Evolutionary conservation across 768 basidiomycete genomes (phyloP), one percentile per base, ranked within the genome.

Genomic region (Boletus rex-veris): DNA sequence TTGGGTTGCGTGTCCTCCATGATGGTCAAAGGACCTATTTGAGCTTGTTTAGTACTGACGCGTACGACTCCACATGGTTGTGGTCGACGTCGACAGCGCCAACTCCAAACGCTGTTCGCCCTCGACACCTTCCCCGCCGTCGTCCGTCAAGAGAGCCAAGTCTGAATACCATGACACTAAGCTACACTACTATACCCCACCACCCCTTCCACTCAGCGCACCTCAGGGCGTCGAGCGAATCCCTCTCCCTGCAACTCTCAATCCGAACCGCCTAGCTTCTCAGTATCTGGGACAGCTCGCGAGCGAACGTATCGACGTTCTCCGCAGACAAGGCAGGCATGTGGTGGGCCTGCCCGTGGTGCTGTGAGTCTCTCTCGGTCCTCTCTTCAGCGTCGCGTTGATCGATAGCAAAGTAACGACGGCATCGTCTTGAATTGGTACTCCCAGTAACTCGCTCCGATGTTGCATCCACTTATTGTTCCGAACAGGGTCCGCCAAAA

Each of bases 1-100:
- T 76, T 75, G 18, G 73, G 74, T 47, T 77, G 75, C 2, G 56
- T 54, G 55, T 76, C 75, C 54, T 77, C 75, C 65, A 66, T 59
- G 14, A 66, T 60, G 9, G 14, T 24, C 42, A 36, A 44, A 38
- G 5, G 43, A 33, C 18, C 16, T 53, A 39, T 61, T 66, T 64
- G 50, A 58, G 50, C 12, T 45, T 71, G 49, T 71, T 71, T 67
- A 39, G 26, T 28, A 36, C 2, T 3, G 35, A 7, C 35, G 35
- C 16, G 37, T 8, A 3, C 36, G 33, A 14, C 33, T 10, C 33
- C 33, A n/a, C 37, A 14, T 38, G 37, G 7, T 38, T n/a, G 37
- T 1, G 7, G 28, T 28, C 33, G 38, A 46, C 52, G 33, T 41
- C 51, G 41, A 55, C 43, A 6, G 7, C 37, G n/a, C 37, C 37